Percentiles rank a stretch among this genome's conserved stretches.
phyloP scores from a whole-genome alignment of 176 grass and related monocot genomes.

The Metroxylon sagu region DNA sequence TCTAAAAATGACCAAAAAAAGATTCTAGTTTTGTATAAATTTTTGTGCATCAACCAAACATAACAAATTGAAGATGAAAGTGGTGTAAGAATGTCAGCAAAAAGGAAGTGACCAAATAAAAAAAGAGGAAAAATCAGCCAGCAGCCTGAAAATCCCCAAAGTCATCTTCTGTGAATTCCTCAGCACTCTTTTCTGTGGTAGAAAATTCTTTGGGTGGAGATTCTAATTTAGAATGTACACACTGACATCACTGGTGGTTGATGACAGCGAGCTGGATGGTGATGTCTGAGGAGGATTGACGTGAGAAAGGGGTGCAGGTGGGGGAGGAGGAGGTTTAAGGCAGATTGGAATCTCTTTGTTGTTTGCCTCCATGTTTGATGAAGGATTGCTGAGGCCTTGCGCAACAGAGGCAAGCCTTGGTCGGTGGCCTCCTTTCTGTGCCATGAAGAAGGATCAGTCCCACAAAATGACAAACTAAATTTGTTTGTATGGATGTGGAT shows the following conservation, averaged over 20 bases:
- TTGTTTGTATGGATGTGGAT: too few relatives aligned
- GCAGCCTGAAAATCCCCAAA: constrained; percentile 95
- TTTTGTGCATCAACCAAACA: too few relatives aligned
- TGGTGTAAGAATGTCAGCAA: too few relatives aligned
- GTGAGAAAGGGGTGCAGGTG: constrained; percentile 47
- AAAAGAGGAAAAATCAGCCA: constrained; percentile 55
- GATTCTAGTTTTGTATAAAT: too few relatives aligned
- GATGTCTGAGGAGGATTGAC: constrained; percentile 20
- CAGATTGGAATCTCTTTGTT: constrained; percentile 48
- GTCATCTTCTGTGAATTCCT: constrained; percentile 49
- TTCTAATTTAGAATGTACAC: background rate
- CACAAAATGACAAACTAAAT: constrained; percentile 8
- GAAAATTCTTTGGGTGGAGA: constrained; percentile 12
- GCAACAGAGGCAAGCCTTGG: constrained; percentile 63
- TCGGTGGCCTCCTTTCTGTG: constrained; percentile 56
- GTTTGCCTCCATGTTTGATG: constrained; percentile 38
- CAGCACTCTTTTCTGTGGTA: constrained; percentile 27
- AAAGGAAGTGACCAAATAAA: background rate
- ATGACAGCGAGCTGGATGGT: constrained; percentile 2
- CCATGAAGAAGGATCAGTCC: constrained; percentile 6
- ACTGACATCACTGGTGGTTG: background rate
- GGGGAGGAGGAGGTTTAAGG: constrained; percentile 73
- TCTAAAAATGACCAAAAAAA: too few relatives aligned
- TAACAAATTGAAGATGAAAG: too few relatives aligned
- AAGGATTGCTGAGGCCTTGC: constrained; percentile 70